A percentile compares a stretch with the other conserved stretches of the same genome.
Conservation (phyloP, 2,329 filamentous ascomycete species). For the Pseudogymnoascus sp. region DNA sequence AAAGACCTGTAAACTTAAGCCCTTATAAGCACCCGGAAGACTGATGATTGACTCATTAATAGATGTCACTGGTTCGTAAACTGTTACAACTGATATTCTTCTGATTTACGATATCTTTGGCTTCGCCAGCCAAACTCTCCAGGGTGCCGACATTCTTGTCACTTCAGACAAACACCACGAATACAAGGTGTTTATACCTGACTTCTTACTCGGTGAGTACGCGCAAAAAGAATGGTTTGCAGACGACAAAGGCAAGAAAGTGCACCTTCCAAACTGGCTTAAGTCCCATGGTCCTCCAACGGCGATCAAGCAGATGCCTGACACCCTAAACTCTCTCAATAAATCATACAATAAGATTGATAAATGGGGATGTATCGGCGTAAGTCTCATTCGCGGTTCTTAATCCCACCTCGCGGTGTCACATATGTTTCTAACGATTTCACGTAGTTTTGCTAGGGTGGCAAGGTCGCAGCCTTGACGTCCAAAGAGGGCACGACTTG, state of each 20-base stretch:
- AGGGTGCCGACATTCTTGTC: constrained; percentile 62
- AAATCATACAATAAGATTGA: constrained; percentile 49
- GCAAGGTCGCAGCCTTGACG: constrained; percentile 27
- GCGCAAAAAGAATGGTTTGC: constrained; percentile 50
- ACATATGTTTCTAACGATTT: not conserved
- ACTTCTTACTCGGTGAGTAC: constrained; percentile 70
- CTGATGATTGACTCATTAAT: not conserved
- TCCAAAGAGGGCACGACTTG: constrained; percentile 20
- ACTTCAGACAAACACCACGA: constrained; percentile 36
- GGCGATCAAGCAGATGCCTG: constrained; percentile 42
- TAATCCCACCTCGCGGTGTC: not conserved
- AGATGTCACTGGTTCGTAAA: constrained; percentile 42
- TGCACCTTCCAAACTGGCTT: constrained; percentile 30
- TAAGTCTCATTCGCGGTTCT: not conserved
- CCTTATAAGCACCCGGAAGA: not conserved
- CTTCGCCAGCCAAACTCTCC: constrained; percentile 63
- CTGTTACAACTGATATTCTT: constrained; percentile 52
- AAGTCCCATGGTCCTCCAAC: not conserved
- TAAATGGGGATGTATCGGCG: constrained; percentile 33
- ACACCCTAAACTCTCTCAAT: constrained; percentile 47
- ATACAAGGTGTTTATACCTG: constrained; percentile 84
- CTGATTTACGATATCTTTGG: constrained; percentile 61
- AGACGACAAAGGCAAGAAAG: constrained; percentile 46
- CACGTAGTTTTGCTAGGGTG: constrained; percentile 29
- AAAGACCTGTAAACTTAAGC: constrained; percentile 42